Evolutionary conservation across 148 eudicot genomes (phyloP).

Genomic region (Cornus controversa): DNA sequence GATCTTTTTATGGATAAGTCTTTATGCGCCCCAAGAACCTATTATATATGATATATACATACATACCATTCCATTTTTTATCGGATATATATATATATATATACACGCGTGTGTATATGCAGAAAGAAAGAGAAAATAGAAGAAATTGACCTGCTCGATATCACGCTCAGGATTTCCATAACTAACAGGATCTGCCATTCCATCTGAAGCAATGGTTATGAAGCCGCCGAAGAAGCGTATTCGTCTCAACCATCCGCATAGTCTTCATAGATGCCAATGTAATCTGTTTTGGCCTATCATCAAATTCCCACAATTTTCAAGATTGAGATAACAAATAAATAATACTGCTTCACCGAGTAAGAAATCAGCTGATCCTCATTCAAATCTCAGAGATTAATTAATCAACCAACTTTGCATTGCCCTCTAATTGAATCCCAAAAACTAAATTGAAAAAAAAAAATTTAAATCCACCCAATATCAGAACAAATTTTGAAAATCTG

Average conservation of each 20-base stretch:
- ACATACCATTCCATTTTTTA: no score
- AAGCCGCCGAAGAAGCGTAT: slow-evolving; percentile 28
- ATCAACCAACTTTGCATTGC: background rate
- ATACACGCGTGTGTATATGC: no score
- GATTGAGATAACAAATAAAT: background rate
- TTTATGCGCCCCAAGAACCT: no score
- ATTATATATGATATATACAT: no score
- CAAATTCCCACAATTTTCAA: slow-evolving; percentile 28
- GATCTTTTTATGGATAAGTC: no score
- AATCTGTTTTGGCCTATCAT: slow-evolving; percentile 53
- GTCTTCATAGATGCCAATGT: slow-evolving; percentile 75
- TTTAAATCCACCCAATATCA: no score
- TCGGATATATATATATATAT: no score
- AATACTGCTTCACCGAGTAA: background rate
- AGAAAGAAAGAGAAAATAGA: background rate
- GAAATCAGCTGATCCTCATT: slow-evolving; percentile 7
- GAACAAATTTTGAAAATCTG: background rate
- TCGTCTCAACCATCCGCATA: slow-evolving; percentile 40
- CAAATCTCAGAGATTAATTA: background rate
- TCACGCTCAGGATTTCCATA: slow-evolving; percentile 76
- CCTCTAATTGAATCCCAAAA: background rate
- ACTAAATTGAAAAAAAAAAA: no score
- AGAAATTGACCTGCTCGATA: slow-evolving; percentile 57
- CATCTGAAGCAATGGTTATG: slow-evolving; percentile 59
- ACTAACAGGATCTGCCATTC: slow-evolving; percentile 95